A percentile compares a stretch with the other conserved stretches of the same genome.
Evolutionary conservation across 73 alveolate species (phyloP).

Genomic region (Tetrahymena borealis): DNA sequence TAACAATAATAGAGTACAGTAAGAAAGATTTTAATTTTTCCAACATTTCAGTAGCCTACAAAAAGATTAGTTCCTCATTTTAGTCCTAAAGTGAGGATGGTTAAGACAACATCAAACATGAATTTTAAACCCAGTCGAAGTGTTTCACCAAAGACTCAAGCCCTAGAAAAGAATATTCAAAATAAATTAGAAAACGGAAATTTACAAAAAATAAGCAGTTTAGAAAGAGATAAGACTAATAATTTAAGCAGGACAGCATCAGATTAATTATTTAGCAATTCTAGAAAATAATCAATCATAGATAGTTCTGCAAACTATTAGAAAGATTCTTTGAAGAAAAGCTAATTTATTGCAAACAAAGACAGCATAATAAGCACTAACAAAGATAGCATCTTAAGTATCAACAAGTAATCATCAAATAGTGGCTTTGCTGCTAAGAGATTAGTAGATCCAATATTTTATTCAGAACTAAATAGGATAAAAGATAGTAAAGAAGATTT

Average conservation of each 20-base stretch:
- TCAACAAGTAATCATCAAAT: no score
- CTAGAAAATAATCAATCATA: no score
- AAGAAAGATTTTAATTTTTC: not conserved
- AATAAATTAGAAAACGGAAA: not conserved
- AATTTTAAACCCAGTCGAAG: not conserved
- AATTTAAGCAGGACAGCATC: no score
- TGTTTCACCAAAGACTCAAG: not conserved
- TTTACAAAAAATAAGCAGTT: not conserved
- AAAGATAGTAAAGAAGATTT: not conserved
- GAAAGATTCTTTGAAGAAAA: no score
- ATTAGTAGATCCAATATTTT: no score
- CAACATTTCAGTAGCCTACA: not conserved
- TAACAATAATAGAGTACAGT: not conserved
- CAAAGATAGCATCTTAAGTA: no score
- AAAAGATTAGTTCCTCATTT: not conserved
- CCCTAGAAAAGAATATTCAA: not conserved
- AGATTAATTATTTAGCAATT: no score
- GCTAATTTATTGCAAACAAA: no score
- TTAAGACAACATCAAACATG: not conserved
- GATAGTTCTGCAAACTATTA: no score
- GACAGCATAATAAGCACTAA: no score
- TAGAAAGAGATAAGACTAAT: not conserved
- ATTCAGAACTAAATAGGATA: no score
- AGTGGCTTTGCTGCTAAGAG: no score
- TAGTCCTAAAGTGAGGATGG: not conserved